Evolutionary conservation across 2,329 filamentous ascomycete genomes (phyloP).

Genomic region (Cladosporium sp.): DNA sequence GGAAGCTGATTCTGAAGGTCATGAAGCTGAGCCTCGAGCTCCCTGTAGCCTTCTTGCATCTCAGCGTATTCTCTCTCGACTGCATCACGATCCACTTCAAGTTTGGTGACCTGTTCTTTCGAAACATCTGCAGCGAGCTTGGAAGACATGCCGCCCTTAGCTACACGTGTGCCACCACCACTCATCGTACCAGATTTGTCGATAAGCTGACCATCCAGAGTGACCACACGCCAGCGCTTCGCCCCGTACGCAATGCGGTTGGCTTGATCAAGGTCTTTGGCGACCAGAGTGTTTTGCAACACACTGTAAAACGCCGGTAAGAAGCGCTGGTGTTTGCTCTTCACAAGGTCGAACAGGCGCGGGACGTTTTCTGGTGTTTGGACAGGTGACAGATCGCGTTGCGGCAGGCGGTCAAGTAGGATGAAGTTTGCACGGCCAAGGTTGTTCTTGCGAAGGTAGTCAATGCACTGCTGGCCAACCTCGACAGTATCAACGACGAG

Average conservation of each 20-base stretch:
- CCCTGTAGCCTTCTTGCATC: conserved; percentile 78
- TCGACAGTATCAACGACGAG: conserved; percentile 97
- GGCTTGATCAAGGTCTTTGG: conserved; percentile 87
- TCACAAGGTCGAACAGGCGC: conserved; percentile 87
- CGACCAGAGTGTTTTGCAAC: conserved; percentile 90
- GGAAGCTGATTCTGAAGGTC: conserved; percentile 75
- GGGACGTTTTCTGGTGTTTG: conserved; percentile 89
- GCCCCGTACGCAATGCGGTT: conserved; percentile 95
- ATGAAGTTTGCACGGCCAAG: conserved; percentile 96
- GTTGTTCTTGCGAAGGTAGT: conserved; percentile 95
- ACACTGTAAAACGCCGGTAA: conserved; percentile 91
- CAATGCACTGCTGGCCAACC: conserved; percentile 94
- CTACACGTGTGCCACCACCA: conserved; percentile 85
- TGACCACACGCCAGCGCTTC: conserved; percentile 92
- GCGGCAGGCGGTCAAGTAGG: conserved; percentile 79
- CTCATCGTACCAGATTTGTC: conserved; percentile 99
- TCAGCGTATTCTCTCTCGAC: conserved; percentile 78
- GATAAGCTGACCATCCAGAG: conserved; percentile 89
- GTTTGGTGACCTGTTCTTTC: conserved; percentile 81
- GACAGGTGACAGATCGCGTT: conserved; percentile 72
- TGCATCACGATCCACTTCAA: conserved; percentile 80
- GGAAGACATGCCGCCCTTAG: conserved; percentile 92
- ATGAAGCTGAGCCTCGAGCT: conserved; percentile 69
- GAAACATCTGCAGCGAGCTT: conserved; percentile 84
- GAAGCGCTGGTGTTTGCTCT: conserved; percentile 82